These are phyloP conservation scores for Candida sphagnicola DNA, from an alignment of 805 yeast species.

Conservation along the genomic window DNA sequence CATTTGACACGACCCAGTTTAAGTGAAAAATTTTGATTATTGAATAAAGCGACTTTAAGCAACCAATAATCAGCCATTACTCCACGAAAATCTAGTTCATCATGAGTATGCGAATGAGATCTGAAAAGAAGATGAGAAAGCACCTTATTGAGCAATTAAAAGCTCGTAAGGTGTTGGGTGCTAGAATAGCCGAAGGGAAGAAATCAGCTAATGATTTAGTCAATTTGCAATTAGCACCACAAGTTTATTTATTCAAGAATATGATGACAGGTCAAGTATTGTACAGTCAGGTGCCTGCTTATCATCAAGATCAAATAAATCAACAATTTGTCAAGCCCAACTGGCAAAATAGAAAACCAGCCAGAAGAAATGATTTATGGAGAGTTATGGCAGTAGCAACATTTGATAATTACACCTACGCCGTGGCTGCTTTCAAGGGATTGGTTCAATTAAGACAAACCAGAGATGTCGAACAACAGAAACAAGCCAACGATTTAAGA, in stretches of 20 bases:
- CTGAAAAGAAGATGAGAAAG: constrained; percentile 46
- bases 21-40: constrained; percentile 1
- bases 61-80: too few species aligned
- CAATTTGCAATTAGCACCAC: constrained; percentile 69
- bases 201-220: constrained; percentile 31
- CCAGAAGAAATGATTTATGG: constrained; percentile 84
- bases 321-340: constrained; percentile 76
- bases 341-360: constrained; percentile 84
- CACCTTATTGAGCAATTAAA: constrained; percentile 42
- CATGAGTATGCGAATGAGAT: constrained; percentile 31
- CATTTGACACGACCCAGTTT: background rate
- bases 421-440: constrained; percentile 70
- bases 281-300: constrained; percentile 79
- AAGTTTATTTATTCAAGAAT: constrained; percentile 78
- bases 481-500: constrained; percentile 64
- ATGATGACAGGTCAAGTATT: constrained; percentile 85
- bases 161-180: constrained; percentile 39
- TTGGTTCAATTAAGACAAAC: constrained; percentile 68
- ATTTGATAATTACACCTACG: constrained; percentile 54
- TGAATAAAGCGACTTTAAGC: too few species aligned
- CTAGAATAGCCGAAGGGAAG: constrained; percentile 37
- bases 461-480: constrained; percentile 60
- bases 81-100: background rate
- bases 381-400: constrained; percentile 82
- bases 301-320: constrained; percentile 56